phyloP scores from a whole-genome alignment of 345 rosid species.

The Brassica cretica region DNA sequence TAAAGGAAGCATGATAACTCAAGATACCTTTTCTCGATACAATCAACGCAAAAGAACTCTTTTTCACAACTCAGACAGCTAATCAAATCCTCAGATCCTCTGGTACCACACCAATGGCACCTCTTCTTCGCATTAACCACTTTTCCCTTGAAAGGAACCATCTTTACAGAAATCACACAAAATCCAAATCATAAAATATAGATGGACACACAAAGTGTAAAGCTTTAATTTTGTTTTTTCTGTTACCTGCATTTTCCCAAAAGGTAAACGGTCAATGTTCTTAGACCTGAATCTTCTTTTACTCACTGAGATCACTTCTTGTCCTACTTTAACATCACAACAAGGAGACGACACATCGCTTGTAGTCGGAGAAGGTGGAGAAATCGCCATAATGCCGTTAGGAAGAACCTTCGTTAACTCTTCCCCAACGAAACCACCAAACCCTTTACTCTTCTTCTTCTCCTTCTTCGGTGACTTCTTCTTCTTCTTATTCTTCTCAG shows the following conservation, averaged over 20 bases:
- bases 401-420: conserved; percentile 82
- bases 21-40: conserved; percentile 63
- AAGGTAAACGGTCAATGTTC: conserved; percentile 73
- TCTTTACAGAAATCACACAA: conserved; percentile 42
- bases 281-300: conserved; percentile 79
- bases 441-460: conserved; percentile 37
- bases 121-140: conserved; percentile 59
- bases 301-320: conserved; percentile 40
- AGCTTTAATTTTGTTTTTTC: neutral
- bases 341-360: conserved; percentile 56
- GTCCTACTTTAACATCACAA: conserved; percentile 69
- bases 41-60: conserved; percentile 69
- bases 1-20: conserved; percentile 5
- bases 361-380: conserved; percentile 48
- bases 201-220: neutral
- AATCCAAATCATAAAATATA: neutral
- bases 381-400: conserved; percentile 87
- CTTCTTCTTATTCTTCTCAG: conserved; percentile 81
- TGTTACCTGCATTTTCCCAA: conserved; percentile 66
- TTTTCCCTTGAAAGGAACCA: conserved; percentile 58
- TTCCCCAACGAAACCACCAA: conserved; percentile 46
- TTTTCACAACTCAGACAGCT: conserved; percentile 69
- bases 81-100: conserved; percentile 52
- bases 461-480: conserved; percentile 33
- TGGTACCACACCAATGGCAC: conserved; percentile 88